Conservation (phyloP, 352 stramenopile species). For the Phytophthora macrochlamydospora region DNA sequence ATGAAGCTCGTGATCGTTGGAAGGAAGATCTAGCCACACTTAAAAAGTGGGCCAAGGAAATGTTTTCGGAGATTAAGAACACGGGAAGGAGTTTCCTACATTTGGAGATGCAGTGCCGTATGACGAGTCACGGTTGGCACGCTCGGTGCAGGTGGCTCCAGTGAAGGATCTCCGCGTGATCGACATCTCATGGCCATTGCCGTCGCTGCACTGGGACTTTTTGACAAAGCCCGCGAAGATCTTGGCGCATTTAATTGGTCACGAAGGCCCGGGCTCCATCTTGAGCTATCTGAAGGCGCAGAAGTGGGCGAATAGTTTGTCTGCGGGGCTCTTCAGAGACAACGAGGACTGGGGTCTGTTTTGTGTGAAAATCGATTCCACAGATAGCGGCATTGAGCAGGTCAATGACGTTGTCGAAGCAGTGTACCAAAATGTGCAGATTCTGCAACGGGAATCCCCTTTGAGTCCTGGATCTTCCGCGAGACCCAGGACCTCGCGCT, state of each 20-base stretch:
- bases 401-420: conserved; percentile 63
- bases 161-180: conserved; percentile 81
- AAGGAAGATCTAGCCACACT: conserved; percentile 90
- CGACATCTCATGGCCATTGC: conserved; percentile 72
- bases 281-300: conserved; percentile 91
- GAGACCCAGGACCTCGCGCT: conserved; percentile 65
- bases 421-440: conserved; percentile 74
- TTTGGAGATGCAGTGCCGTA: conserved; percentile 60
- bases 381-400: conserved; percentile 64
- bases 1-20: conserved; percentile 92
- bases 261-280: conserved; percentile 94
- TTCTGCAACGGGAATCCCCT: conserved; percentile 48
- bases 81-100: conserved; percentile 47
- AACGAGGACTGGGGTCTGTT: conserved; percentile 78
- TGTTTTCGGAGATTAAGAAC: conserved; percentile 90
- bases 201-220: conserved; percentile 60
- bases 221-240: conserved; percentile 84
- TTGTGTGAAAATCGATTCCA: conserved; percentile 72
- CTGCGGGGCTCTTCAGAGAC: conserved; percentile 63
- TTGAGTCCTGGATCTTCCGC: conserved; percentile 69
- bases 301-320: conserved; percentile 78
- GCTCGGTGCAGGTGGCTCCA: conserved; percentile 55
- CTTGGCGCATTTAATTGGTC: conserved; percentile 92
- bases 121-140: conserved; percentile 49
- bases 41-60: conserved; percentile 61